Evolutionary conservation across 2,329 filamentous ascomycete genomes (phyloP), one percentile per base, ranked within the genome.

Genomic region (Plenodomus lindquistii): DNA sequence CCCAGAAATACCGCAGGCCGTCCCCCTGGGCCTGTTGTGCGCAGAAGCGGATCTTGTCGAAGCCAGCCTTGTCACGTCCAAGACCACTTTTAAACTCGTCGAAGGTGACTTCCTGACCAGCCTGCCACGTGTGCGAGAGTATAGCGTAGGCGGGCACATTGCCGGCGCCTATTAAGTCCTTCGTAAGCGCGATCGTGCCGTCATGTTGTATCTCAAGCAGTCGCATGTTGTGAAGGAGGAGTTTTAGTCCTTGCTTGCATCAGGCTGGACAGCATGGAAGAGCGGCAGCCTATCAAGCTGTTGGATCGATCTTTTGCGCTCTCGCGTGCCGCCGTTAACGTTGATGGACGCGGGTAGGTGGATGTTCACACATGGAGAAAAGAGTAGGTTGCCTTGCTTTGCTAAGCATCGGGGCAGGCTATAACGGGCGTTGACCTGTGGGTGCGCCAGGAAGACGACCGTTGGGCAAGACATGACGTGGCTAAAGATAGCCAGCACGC

Each of bases 131-230:
- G n/a, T n/a, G n/a, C n/a, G n/a, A n/a, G n/a, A n/a, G n/a, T n/a
- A n/a, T n/a, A n/a, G n/a, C n/a, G 16, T 29, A 29, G 16, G 21
- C 40, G 19, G 40, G 40, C 17, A 34, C 27, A 10, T 42, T 34
- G 17, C 24, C 11, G 11, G 22, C 40, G 17, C 40, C 29, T 11
- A 35, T 24, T 19, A 42, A 13, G 41, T 43, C 41, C 10, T 43
- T 35, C 6, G 41, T 43, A 29, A 43, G 31, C 29, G 19, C 8
- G 41, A 43, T 35, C n/a, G 31, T 36, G 19, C 31, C 15, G 20
- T 43, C 41, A 36, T 43, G 41, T 36, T 43, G 31, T 43, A 43
- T 37, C 29, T 43, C 13, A 6, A 43, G 29, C 41, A 43, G 20
- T 36, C 41, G 18, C 31, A 43, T 43, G 2, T 36, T 24, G 29